Base-by-base conservation (phyloP, 225 moss, liverwort and hornwort genomes). In the Antitrichia curtipendula region DNA sequence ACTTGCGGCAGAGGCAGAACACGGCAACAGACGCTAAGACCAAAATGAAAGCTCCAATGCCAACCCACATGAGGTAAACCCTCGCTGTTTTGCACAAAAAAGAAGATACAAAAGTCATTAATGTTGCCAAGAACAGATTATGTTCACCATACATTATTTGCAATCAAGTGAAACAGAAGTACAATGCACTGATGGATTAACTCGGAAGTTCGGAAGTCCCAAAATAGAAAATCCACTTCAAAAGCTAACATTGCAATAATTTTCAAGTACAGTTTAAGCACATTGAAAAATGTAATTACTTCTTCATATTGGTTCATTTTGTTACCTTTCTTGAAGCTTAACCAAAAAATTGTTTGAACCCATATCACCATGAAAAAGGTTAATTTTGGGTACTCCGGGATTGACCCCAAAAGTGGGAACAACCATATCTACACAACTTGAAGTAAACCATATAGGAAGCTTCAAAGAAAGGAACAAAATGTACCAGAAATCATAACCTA, bases 1-100 rank as follows among this genome's bases (percentile, higher is more conserved):
- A 89, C 34, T 87, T 90, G 82, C 92, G 90, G 79, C 73, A 89
- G 43, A 92, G 85, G 85, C 89, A 92, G 82, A 89, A 89, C 14
- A 72, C 34, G 6, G 61, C 82, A 22, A 87, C 84, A 23, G 60
- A 36, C 2, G 36, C 8, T 1, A 90, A 0, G 15, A 90, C 74
- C 73, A 90, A n/a, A 59, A 65, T 19, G 43, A 10, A 16, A 21
- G 89, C 92, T 82, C 78, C 90, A 49, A 90, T 74, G 43, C 90
- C 90, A 38, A 89, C 3, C 87, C 87, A 92, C 87, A 90, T 79
- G 1, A 89, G 81, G 62, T 90, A 90, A 32, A 27, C n/a, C 66
- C 85, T 89, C 56, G 4, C 90, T 92, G 83, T 74, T 82, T 31
- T 16, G 43, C 38, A 85, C 65, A 38, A 77, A 74, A 75, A 25